Conservation (phyloP, 2,329 filamentous ascomycete genomes). For the Penicillium vulpinum region DNA sequence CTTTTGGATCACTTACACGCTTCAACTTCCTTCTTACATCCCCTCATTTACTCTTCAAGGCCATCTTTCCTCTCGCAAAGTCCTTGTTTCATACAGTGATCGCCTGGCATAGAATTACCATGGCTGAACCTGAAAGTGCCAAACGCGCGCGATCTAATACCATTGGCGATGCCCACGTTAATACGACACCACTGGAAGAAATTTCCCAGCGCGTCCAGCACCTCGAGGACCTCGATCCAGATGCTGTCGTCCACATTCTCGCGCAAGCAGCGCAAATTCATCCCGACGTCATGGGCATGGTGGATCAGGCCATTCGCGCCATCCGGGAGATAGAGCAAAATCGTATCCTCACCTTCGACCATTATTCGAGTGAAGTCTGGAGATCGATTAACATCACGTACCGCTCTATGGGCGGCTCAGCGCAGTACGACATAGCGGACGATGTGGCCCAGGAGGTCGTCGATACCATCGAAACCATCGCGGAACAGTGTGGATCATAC, state of each 20-base stretch:
- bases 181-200: background rate
- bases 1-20: background rate
- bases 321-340: background rate
- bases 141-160: background rate
- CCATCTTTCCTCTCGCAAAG: background rate
- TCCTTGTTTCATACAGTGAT: background rate
- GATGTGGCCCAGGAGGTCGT: constrained; percentile 1
- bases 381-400: constrained; percentile 14
- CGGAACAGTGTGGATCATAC: constrained; percentile 2
- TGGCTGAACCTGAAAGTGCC: background rate
- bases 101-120: background rate
- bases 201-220: background rate
- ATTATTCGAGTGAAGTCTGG: constrained; percentile 6
- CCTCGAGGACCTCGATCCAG: background rate
- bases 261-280: background rate
- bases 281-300: background rate
- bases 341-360: background rate
- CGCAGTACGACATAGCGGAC: constrained; percentile 8
- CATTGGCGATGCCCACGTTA: background rate
- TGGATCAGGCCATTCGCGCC: background rate
- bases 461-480: background rate
- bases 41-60: background rate
- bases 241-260: background rate
- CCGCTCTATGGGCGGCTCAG: background rate
- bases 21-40: background rate